Conservation (phyloP, 2,329 filamentous ascomycete genomes). For the Emmonsiellopsis sp. region DNA sequence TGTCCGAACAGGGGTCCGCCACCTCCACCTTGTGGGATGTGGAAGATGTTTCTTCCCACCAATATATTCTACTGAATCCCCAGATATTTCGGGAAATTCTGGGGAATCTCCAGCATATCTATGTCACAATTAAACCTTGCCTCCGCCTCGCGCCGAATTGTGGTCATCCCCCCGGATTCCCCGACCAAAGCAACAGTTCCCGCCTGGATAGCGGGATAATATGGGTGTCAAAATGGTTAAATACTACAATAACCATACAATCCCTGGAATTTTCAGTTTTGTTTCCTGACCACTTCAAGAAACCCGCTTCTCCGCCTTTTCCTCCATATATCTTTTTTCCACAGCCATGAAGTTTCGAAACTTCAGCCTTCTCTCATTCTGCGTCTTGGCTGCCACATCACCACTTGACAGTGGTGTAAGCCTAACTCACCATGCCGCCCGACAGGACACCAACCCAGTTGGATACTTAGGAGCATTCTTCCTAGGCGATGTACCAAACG, state of each 20-base stretch:
- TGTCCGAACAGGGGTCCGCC: background rate
- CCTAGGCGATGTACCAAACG: slow-evolving; percentile 44
- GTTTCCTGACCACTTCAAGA: no score
- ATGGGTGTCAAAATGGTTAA: no score
- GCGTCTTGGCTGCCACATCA: background rate
- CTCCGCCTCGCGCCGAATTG: background rate
- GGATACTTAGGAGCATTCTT: slow-evolving; percentile 50
- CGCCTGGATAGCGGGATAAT: no score
- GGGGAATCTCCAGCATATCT: background rate
- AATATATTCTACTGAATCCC: background rate
- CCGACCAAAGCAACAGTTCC: no score
- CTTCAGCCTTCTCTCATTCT: background rate
- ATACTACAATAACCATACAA: no score
- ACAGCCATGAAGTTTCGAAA: background rate
- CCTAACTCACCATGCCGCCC: background rate
- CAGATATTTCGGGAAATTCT: background rate
- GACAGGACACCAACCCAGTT: slow-evolving; percentile 30
- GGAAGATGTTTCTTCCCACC: background rate
- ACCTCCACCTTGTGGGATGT: background rate
- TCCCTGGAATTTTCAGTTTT: no score
- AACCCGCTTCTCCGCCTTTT: no score
- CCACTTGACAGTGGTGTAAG: background rate
- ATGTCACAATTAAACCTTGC: background rate
- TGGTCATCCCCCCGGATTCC: no score
- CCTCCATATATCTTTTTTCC: background rate